Base-by-base conservation (phyloP, 2,329 filamentous ascomycete species). In the Penicillium sp. region DNA sequence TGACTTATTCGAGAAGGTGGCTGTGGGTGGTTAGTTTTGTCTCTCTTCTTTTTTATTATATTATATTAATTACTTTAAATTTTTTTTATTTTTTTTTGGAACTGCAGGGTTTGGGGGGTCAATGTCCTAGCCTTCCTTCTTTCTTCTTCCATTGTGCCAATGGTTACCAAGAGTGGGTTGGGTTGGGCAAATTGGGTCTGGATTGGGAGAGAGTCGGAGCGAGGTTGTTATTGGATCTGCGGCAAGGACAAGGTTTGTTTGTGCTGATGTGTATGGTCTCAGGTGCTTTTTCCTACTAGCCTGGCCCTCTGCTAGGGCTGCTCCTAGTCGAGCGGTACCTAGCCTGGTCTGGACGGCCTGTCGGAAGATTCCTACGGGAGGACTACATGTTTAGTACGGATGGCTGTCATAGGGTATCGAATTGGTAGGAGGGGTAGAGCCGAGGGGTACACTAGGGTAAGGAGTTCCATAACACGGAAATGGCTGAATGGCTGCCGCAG, bases 301-400 rank as follows among this genome's bases (percentile, higher is more conserved):
- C 18, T 36, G 21, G 33, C 32, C 18, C 21, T 12, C 17, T 36
- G 15, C 36, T 40, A 40, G 36, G 23, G 36, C 20, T 24, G 36
- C 8, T 20, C 6, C 36, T 40, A 30, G 39, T 18, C 9, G 21
- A 42, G n/a, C n/a, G 39, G n/a, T 4, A 27, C 39, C 23, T 36
- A 36, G 10, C 7, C 21, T 26, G 18, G 10, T 18, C 8, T 15
- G 39, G 17, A 7, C 24, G 15, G 15, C 39, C 39, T 29, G 24
- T 42, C 39, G 26, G 39, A 42, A 20, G 39, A 42, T 42, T 42
- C 39, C 17, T 42, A 20, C 26, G 39, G 39, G 39, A 42, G 24
- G 39, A 40, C 36, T 40, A 40, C 24, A 42, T 29, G 15, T 29
- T 29, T 42, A 42, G 39, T 13, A 20, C 23, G 36, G 21, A 40